Base-by-base conservation (phyloP, 2,329 filamentous ascomycete genomes). In the Ascochyta lentis region DNA sequence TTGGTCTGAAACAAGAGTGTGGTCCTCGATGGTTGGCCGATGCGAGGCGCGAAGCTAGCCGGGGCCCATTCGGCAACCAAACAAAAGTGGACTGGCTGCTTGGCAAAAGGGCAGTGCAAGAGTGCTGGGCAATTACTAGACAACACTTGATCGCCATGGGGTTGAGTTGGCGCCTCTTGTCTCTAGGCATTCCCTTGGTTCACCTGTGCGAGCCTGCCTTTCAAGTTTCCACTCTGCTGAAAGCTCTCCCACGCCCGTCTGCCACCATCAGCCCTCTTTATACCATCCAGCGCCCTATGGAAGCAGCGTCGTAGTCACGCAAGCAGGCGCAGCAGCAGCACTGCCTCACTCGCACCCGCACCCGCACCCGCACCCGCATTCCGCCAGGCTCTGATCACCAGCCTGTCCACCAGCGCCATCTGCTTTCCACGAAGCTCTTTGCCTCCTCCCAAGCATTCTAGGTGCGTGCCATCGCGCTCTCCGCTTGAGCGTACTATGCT, bases 51-150 rank as follows among this genome's bases (percentile, higher is more conserved):
- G 42, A 47, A 33, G 39, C 40, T 45, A 41, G 52, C 50, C 10
- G 22, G 52, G 40, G 34, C n/a, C n/a, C 4, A 5, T 22, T 50
- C 47, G 47, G 47, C 27, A 37, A 33, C 53, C 47, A 51, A 19
- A 42, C 47, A 27, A 19, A 51, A 26, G 10, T n/a, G 53, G 53
- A 34, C 24, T 50, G 12, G 13, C 7, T 23, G 2, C 53, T 56
- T 57, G 48, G 54, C 48, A 49, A 26, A 9, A 40, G 39, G 54
- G 54, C 54, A 49, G 54, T 57, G 54, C 54, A 57, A 42, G 46
- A 16, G 9, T 40, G 38, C 43, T 35, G 39, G 46, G 37, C 47
- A 38, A 23, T 35, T 26, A 37, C 19, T 31, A 50, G 35, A 49
- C 46, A 56, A 49, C 52, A 40, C 37, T 56, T 51, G 53, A 55